These are phyloP conservation scores for Boletus pseudopeckii DNA, from an alignment of 768 basidiomycete species.

Conservation along the genomic window DNA sequence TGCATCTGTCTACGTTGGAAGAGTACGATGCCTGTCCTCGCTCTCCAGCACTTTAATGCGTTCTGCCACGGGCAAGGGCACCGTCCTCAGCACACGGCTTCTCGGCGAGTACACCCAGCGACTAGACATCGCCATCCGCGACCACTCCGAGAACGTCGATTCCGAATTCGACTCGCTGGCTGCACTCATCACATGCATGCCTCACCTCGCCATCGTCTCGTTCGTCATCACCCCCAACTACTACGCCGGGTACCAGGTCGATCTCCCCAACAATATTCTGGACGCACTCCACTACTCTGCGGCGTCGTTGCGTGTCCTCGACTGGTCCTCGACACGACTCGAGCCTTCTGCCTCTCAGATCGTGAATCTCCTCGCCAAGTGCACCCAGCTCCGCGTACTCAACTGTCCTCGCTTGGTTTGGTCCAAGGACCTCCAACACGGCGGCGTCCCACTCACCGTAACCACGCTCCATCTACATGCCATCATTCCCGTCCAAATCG, in stretches of 20 bases:
- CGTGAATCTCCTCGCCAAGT: slow-evolving; percentile 5
- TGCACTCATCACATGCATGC: slow-evolving; percentile 14
- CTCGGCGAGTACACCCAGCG: slow-evolving; percentile 24
- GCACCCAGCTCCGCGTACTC: slow-evolving; percentile 18
- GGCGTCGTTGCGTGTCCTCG: slow-evolving; percentile 18
- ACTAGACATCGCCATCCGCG: slow-evolving; percentile 26
- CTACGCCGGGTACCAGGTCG: neutral
- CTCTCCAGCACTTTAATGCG: slow-evolving; percentile 13
- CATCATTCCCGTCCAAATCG: neutral
- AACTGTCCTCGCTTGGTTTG: slow-evolving; percentile 7
- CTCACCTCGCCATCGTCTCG: slow-evolving; percentile 20
- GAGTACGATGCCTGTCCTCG: slow-evolving; percentile 15
- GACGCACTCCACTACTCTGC: slow-evolving; percentile 15
- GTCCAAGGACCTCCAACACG: slow-evolving; percentile 1
- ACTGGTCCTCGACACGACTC: slow-evolving; percentile 8
- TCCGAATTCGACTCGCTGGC: slow-evolving; percentile 8
- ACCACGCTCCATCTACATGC: slow-evolving; percentile 11
- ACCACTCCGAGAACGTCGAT: neutral
- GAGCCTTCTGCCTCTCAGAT: neutral
- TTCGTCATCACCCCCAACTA: slow-evolving; percentile 1
- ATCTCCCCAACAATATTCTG: slow-evolving; percentile 7
- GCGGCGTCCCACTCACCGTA: slow-evolving; percentile 9
- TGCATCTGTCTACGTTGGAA: slow-evolving; percentile 21
- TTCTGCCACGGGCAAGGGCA: slow-evolving; percentile 10
- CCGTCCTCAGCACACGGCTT: slow-evolving; percentile 5